Evolutionary conservation across 2,329 filamentous ascomycete species (phyloP).

Genomic region (Lachnellula willkommii): DNA sequence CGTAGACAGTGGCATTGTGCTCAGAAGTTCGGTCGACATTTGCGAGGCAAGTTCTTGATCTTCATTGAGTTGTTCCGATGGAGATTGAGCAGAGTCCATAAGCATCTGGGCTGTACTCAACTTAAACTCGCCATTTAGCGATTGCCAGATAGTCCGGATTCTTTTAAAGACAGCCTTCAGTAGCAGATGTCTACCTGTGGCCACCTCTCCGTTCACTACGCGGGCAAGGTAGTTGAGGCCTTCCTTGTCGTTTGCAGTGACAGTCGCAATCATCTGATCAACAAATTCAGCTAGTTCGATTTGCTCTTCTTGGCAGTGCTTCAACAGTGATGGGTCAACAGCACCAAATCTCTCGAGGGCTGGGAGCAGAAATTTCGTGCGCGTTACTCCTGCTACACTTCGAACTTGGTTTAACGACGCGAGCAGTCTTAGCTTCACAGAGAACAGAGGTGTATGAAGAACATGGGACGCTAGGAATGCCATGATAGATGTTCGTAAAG

Average conservation of each 20-base stretch:
- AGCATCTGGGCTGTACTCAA: constrained; percentile 56
- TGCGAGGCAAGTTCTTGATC: constrained; percentile 40
- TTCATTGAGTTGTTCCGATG: constrained; percentile 27
- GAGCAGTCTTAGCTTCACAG: constrained; percentile 68
- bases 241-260: constrained; percentile 53
- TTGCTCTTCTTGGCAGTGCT: constrained; percentile 44
- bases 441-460: constrained; percentile 60
- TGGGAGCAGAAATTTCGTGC: constrained; percentile 72
- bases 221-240: constrained; percentile 49
- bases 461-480: constrained; percentile 70
- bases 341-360: constrained; percentile 64
- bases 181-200: constrained; percentile 46
- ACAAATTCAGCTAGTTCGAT: constrained; percentile 46
- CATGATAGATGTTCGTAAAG: constrained; percentile 59
- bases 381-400: constrained; percentile 60
- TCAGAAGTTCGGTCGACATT: constrained; percentile 67
- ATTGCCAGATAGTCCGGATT: constrained; percentile 66
- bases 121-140: constrained; percentile 60
- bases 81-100: constrained; percentile 52
- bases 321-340: constrained; percentile 44
- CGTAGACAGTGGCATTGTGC: constrained; percentile 67
- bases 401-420: constrained; percentile 67
- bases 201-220: constrained; percentile 41
- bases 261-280: constrained; percentile 44
- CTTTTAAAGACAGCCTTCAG: constrained; percentile 61